Evolutionary conservation across 331 rosid species (phyloP), one percentile per base, ranked within the genome.

Genomic region (Spiraea crenata): DNA sequence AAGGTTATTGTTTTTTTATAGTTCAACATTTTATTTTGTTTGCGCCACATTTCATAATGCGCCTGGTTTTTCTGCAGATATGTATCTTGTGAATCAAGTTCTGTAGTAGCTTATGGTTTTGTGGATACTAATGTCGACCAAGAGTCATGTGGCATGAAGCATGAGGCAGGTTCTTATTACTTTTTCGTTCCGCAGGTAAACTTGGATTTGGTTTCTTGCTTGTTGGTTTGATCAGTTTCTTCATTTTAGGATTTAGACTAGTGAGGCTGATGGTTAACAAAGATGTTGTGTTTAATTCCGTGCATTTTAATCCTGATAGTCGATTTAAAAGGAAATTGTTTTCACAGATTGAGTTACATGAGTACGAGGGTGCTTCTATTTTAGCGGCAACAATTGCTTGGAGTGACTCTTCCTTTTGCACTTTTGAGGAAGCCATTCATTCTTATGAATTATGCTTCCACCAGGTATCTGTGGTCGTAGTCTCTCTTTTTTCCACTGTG

Each of bases 131-230:
- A 63, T 79, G 57, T 80, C 63, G 76, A 79, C 74, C 20, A 71
- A 61, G 85, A 75, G 70, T 76, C 64, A 14, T 72, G 73, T 79
- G 69, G 74, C 70, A 3, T 76, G 76, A 80, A 64, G 60, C 84
- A 70, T 46, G 74, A 82, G 76, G 82, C 85, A 58, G 95, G 85
- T 75, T 79, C 83, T 49, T 85, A 83, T 65, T 83, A 75, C 81
- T 83, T 86, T 85, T 83, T 85, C 77, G 76, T 91, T 77, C 99
- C 97, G 61, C 97, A 91, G 95, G 97, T 93, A 81, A 81, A 76
- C 61, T 61, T 65, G 60, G 66, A 52, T 58, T 67, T 34, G n/a
- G 51, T 54, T 37, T 51, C 55, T 1, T 70, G 15, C 15, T 62
- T 68, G 47, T 51, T 39, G 47, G 7, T 40, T 58, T 52, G 63